These are phyloP conservation scores for Micractinium conductrix DNA, from an alignment of 139 green algal species.

Conservation along the genomic window DNA sequence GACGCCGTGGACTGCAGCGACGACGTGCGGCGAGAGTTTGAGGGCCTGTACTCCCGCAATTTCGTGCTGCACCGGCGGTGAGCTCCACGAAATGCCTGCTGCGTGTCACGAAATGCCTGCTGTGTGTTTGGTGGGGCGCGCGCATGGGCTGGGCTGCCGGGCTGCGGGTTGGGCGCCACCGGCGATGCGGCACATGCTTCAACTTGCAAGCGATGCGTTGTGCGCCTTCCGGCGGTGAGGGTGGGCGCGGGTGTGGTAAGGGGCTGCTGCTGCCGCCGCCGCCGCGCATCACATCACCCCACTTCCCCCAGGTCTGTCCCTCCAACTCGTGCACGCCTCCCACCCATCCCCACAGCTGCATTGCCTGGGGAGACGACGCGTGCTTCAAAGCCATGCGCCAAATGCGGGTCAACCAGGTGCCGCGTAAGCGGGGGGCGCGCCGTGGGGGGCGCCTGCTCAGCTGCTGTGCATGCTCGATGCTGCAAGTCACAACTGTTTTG, in stretches of 20 bases:
- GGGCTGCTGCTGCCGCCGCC: background rate
- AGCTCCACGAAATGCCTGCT: background rate
- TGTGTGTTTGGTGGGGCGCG: no score
- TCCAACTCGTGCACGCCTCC: no score
- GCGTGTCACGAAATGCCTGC: no score
- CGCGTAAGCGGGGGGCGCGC: no score
- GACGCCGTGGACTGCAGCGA: background rate
- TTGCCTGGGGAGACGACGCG: background rate
- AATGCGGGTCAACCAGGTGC: no score
- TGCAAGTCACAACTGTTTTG: no score
- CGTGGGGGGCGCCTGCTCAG: no score
- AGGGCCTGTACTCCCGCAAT: background rate
- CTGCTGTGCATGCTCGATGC: no score
- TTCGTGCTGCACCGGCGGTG: constrained; percentile 9
- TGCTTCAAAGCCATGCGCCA: no score
- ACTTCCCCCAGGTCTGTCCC: background rate
- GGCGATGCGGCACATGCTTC: background rate
- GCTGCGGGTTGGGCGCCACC: background rate
- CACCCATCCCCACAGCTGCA: no score
- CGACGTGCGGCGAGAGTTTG: background rate
- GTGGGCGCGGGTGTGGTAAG: background rate
- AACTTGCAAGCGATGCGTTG: background rate
- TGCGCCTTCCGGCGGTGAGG: no score
- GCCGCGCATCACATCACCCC: background rate
- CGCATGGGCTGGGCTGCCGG: background rate